Percentiles rank a stretch among this genome's conserved stretches.
These are phyloP conservation scores for Fragilariopsis cylindrus DNA, from an alignment of 108 stramenopile species.

Conservation along the genomic window DNA sequence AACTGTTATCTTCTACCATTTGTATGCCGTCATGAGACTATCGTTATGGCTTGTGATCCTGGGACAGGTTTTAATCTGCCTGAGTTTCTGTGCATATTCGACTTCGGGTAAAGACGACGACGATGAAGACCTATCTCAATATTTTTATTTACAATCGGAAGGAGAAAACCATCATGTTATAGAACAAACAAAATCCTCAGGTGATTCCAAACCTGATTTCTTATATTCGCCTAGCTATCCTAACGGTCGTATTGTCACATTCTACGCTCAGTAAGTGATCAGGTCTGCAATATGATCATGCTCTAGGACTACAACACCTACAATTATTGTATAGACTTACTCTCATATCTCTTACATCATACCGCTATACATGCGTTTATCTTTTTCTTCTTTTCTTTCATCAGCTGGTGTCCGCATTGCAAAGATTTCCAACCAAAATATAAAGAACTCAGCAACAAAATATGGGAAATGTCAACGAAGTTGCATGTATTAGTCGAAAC, in stretches of 20 bases:
- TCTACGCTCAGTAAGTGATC: slow-evolving; percentile 71
- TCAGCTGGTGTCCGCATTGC: slow-evolving; percentile 60
- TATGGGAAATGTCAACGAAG: slow-evolving; percentile 11
- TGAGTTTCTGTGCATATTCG: slow-evolving; percentile 2
- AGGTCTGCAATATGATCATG: neutral
- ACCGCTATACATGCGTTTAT: too few species aligned
- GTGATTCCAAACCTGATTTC: slow-evolving; percentile 30
- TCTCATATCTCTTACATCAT: too few species aligned
- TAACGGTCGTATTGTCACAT: slow-evolving; percentile 67
- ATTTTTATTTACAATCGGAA: slow-evolving; percentile 15
- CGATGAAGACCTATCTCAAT: neutral
- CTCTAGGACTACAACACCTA: neutral
- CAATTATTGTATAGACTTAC: too few species aligned
- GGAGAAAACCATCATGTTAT: slow-evolving; percentile 13
- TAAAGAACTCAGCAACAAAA: slow-evolving; percentile 53
- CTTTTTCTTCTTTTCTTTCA: neutral
- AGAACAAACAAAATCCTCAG: slow-evolving; percentile 5
- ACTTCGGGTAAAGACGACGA: neutral
- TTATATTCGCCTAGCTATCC: slow-evolving; percentile 33
- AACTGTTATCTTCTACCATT: too few species aligned
- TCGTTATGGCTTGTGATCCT: neutral
- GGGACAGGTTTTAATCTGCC: neutral
- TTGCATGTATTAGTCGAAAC: slow-evolving; percentile 37
- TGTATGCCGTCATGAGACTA: neutral
- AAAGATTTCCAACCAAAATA: slow-evolving; percentile 61